Evolutionary conservation across 2,329 filamentous ascomycete genomes (phyloP).

Genomic region (Byssoonygena ceratinophila): DNA sequence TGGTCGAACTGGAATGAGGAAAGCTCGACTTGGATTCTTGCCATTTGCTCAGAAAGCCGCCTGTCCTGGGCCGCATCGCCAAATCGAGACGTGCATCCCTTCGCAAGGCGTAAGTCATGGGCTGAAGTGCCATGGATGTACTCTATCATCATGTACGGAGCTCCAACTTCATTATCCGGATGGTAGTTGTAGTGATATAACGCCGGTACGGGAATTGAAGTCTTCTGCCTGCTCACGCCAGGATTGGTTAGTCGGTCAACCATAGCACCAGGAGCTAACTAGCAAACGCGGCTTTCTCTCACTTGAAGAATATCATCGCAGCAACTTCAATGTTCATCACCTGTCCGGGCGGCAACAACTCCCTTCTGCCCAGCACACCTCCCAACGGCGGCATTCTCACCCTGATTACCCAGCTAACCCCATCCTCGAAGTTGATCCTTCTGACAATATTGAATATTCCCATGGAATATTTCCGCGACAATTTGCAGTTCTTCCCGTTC

Average conservation of each 20-base stretch:
- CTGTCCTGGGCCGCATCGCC: slow-evolving; percentile 1
- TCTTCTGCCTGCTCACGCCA: background rate
- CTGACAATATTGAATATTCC: slow-evolving; percentile 5
- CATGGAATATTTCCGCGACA: background rate
- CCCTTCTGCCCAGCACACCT: background rate
- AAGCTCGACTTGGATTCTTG: slow-evolving; percentile 9
- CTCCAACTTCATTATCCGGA: slow-evolving; percentile 4
- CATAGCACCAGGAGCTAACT: no score
- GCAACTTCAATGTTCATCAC: background rate
- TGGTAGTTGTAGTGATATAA: slow-evolving; percentile 2
- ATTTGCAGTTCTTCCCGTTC: background rate
- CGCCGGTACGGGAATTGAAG: slow-evolving; percentile 9
- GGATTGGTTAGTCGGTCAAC: background rate
- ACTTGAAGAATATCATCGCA: slow-evolving; percentile 6
- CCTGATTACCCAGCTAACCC: slow-evolving; percentile 7
- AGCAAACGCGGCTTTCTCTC: no score
- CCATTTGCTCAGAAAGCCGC: slow-evolving; percentile 8
- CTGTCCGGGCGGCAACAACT: background rate
- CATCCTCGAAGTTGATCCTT: slow-evolving; percentile 5
- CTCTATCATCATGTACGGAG: slow-evolving; percentile 10
- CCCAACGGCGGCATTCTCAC: slow-evolving; percentile 5
- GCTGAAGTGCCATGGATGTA: slow-evolving; percentile 11
- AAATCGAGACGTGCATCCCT: background rate
- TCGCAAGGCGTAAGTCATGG: background rate
- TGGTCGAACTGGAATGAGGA: slow-evolving; percentile 9